Conservation (phyloP, 179 eudicot species). For the Corrigiola litoralis region DNA sequence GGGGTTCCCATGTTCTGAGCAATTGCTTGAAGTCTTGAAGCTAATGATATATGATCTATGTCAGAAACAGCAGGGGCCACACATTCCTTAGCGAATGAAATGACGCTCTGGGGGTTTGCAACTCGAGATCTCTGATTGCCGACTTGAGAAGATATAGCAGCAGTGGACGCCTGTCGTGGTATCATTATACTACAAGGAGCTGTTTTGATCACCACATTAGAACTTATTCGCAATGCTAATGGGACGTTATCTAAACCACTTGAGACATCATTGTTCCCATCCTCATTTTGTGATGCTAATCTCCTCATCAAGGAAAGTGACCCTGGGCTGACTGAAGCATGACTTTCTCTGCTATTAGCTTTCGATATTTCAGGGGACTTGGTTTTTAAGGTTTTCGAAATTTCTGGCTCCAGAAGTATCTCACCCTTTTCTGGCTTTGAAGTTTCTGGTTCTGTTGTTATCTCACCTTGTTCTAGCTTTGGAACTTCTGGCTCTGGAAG, state of each 20-base stretch:
- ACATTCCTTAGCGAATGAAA: neutral
- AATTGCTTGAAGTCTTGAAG: constrained; percentile 15
- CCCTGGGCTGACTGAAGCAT: neutral
- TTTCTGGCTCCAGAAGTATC: neutral
- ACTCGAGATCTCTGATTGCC: neutral
- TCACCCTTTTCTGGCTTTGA: neutral
- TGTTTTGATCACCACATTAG: neutral
- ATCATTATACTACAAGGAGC: neutral
- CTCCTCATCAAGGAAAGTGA: neutral
- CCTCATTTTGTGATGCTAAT: neutral
- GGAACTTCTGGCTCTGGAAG: neutral
- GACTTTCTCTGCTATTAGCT: neutral
- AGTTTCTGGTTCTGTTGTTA: neutral
- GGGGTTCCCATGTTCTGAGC: neutral
- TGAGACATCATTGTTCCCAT: neutral
- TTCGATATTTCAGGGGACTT: neutral
- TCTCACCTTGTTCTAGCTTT: neutral
- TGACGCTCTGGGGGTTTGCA: neutral
- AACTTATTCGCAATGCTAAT: constrained; percentile 11
- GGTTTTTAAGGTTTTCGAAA: neutral
- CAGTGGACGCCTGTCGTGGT: neutral
- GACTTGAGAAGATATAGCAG: neutral
- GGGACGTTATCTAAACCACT: constrained; percentile 13
- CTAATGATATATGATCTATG: constrained; percentile 19
- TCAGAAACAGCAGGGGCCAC: neutral